Evolutionary conservation across 2,329 filamentous ascomycete species (phyloP).

Genomic region (Proliferodiscus dingleyae): DNA sequence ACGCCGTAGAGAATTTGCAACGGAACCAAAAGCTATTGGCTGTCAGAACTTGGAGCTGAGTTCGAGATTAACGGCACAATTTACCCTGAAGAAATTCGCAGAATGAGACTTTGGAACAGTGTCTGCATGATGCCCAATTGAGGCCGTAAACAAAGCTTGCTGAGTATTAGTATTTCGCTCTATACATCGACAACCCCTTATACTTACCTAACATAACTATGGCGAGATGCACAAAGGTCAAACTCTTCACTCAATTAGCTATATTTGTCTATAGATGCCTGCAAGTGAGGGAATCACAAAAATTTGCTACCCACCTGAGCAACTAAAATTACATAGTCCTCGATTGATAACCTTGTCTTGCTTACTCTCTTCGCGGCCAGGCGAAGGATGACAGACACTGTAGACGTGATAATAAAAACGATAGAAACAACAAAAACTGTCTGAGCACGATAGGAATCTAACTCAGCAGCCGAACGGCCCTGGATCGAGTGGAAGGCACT

Average conservation of each 20-base stretch:
- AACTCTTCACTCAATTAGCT: no score
- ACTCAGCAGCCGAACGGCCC: neutral
- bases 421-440: slow-evolving; percentile 2
- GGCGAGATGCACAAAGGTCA: neutral
- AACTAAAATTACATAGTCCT: slow-evolving; percentile 6
- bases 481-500: neutral
- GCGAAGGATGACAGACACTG: slow-evolving; percentile 7
- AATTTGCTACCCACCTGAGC: neutral
- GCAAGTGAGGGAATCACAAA: no score
- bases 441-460: neutral
- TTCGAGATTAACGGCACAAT: neutral
- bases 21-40: slow-evolving; percentile 1
- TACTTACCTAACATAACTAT: slow-evolving; percentile 1
- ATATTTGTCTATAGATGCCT: no score
- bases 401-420: slow-evolving; percentile 4
- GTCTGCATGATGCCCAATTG: slow-evolving; percentile 3
- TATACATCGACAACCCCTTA: neutral
- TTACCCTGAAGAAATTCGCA: slow-evolving; percentile 1
- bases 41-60: neutral
- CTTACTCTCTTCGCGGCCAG: slow-evolving; percentile 6
- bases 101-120: neutral
- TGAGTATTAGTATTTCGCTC: neutral
- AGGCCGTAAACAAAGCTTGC: slow-evolving; percentile 1
- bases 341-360: neutral
- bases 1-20: slow-evolving; percentile 1